A percentile compares a stretch with the other conserved stretches of the same genome.
Conservation (phyloP, 352 stramenopile genomes). For the Blastocystis hominis region DNA sequence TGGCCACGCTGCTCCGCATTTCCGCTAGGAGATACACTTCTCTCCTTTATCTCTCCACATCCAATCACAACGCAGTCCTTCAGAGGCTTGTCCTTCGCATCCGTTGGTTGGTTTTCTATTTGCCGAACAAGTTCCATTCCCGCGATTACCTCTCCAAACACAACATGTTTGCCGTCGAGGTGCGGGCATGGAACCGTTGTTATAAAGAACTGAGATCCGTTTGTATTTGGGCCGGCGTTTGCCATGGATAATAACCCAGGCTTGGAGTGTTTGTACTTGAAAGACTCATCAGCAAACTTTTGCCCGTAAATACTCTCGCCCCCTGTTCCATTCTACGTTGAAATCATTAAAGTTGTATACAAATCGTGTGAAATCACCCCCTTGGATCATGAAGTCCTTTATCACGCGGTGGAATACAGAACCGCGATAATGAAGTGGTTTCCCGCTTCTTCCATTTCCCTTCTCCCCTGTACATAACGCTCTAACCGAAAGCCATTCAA, state of each 20-base stretch:
- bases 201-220: slow-evolving; percentile 90
- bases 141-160: slow-evolving; percentile 77
- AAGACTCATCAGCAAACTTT: slow-evolving; percentile 62
- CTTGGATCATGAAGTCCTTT: slow-evolving; percentile 96
- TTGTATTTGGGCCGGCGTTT: slow-evolving; percentile 77
- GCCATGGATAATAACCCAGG: slow-evolving; percentile 68
- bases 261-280: slow-evolving; percentile 67
- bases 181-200: slow-evolving; percentile 84
- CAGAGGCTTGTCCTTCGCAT: slow-evolving; percentile 75
- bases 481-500: neutral
- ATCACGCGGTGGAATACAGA: slow-evolving; percentile 91
- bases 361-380: slow-evolving; percentile 63
- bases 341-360: neutral
- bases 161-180: slow-evolving; percentile 85
- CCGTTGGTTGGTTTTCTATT: slow-evolving; percentile 79
- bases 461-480: slow-evolving; percentile 69
- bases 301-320: slow-evolving; percentile 74
- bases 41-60: slow-evolving; percentile 69
- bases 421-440: slow-evolving; percentile 61
- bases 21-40: neutral
- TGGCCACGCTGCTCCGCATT: neutral
- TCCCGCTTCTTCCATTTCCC: slow-evolving; percentile 66
- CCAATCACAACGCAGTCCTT: slow-evolving; percentile 82
- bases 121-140: slow-evolving; percentile 75
- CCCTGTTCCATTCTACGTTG: slow-evolving; percentile 68